phyloP scores from a whole-genome alignment of 768 basidiomycete species.

The Leccinum variicolor region DNA sequence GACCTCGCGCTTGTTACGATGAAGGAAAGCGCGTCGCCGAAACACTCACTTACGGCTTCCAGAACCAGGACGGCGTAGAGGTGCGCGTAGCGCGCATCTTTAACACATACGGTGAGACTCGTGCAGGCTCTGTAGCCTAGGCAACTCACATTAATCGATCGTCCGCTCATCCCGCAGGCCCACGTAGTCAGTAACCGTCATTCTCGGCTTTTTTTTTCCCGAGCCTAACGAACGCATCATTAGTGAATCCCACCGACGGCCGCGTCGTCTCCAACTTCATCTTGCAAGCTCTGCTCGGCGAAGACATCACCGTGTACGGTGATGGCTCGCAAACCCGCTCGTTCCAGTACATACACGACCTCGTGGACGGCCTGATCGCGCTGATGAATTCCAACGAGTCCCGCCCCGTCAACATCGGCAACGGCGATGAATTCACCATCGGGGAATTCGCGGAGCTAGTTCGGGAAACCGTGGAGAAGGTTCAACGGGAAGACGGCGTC shows the following conservation, averaged over 20 bases:
- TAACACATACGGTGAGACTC: constrained; percentile 77
- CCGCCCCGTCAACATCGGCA: constrained; percentile 96
- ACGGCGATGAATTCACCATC: constrained; percentile 94
- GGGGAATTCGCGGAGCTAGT: constrained; percentile 92
- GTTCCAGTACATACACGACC: constrained; percentile 98
- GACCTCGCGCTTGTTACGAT: constrained; percentile 98
- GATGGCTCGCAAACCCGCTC: constrained; percentile 93
- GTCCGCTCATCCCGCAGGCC: constrained; percentile 31
- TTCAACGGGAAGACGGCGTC: constrained; percentile 79
- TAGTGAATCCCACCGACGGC: constrained; percentile 95
- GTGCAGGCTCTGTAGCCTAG: not conserved
- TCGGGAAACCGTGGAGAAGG: constrained; percentile 88
- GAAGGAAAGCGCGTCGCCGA: constrained; percentile 99
- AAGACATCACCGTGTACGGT: constrained; percentile 97
- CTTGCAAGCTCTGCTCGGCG: constrained; percentile 92
- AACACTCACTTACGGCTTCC: constrained; percentile 95
- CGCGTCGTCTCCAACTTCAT: constrained; percentile 99
- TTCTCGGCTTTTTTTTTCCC: constrained; percentile 3
- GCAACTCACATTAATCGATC: not conserved
- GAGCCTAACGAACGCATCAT: constrained; percentile 8
- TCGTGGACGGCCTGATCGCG: constrained; percentile 88
- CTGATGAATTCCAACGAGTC: constrained; percentile 95
- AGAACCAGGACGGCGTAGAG: constrained; percentile 91
- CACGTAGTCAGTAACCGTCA: constrained; percentile 60
- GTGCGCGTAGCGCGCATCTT: constrained; percentile 98